Percentiles rank a stretch among this genome's conserved stretches.
Conservation (phyloP, 306 rosid genomes). For the Prunus dulcis region DNA sequence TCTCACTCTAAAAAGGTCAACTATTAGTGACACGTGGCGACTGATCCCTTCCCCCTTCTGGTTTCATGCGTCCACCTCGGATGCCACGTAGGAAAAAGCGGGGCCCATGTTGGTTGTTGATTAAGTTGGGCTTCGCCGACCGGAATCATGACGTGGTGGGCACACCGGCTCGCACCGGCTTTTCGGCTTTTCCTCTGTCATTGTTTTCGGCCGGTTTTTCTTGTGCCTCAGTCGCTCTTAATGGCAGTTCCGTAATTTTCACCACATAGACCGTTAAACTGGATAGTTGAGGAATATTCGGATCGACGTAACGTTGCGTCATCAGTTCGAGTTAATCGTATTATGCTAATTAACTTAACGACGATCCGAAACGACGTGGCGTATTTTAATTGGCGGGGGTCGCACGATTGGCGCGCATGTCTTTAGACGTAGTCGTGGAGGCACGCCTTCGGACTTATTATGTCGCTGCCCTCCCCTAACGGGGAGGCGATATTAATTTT, state of each 20-base stretch:
- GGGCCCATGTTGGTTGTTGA: constrained; percentile 36
- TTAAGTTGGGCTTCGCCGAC: constrained; percentile 47
- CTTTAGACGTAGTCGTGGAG: constrained; percentile 21
- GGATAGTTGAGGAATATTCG: background rate
- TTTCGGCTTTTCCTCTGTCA: constrained; percentile 29
- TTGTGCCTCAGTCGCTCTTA: constrained; percentile 15
- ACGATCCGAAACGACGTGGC: background rate
- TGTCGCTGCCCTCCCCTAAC: background rate
- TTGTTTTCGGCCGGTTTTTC: constrained; percentile 23
- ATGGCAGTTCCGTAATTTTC: background rate
- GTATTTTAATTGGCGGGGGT: background rate
- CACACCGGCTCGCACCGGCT: constrained; percentile 32
- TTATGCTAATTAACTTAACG: no score
- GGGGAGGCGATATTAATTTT: background rate
- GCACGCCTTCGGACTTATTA: constrained; percentile 18
- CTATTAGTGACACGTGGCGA: constrained; percentile 20
- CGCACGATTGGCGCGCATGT: constrained; percentile 1
- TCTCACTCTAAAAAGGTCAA: constrained; percentile 7
- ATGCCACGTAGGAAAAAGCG: constrained; percentile 40
- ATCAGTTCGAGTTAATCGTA: background rate
- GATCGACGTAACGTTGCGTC: background rate
- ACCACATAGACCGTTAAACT: background rate
- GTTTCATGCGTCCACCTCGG: constrained; percentile 34
- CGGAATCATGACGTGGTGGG: constrained; percentile 34
- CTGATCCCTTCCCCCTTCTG: background rate